phyloP scores from a whole-genome alignment of 495 filamentous ascomycete species.

The Cryomyces minteri region DNA sequence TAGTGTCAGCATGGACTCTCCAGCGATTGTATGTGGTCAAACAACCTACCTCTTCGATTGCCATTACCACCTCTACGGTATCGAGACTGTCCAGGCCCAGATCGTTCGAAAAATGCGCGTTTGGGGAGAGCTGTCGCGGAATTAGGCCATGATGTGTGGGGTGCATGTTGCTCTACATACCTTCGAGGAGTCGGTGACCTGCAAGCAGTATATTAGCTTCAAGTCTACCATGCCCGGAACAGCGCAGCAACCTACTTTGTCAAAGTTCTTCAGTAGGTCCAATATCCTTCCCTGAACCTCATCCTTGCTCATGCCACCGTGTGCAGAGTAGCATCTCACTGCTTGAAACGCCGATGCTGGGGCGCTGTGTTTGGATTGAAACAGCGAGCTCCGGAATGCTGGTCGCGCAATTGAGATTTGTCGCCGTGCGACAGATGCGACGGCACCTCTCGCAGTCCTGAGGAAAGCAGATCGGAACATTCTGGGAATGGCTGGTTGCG shows the following conservation, averaged over 20 bases:
- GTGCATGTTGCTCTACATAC: slow-evolving; percentile 8
- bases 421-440: slow-evolving; percentile 30
- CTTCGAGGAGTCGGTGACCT: slow-evolving; percentile 26
- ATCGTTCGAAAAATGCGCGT: slow-evolving; percentile 87
- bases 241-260: slow-evolving; percentile 53
- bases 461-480: slow-evolving; percentile 82
- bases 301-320: slow-evolving; percentile 51
- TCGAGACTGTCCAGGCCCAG: slow-evolving; percentile 92
- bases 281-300: slow-evolving; percentile 90
- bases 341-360: slow-evolving; percentile 37
- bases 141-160: background rate
- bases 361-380: slow-evolving; percentile 34
- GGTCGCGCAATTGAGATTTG: slow-evolving; percentile 36
- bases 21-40: slow-evolving; percentile 2
- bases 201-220: background rate
- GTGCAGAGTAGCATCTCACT: slow-evolving; percentile 72
- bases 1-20: slow-evolving; percentile 12
- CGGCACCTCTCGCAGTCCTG: slow-evolving; percentile 36
- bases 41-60: slow-evolving; percentile 83
- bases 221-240: background rate
- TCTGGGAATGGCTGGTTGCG: slow-evolving; percentile 14
- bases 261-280: slow-evolving; percentile 80
- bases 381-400: slow-evolving; percentile 32
- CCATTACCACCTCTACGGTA: slow-evolving; percentile 98
- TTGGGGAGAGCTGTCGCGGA: slow-evolving; percentile 45